Conservation (phyloP, 768 basidiomycete genomes). For the Leucosporidium yakuticum region DNA sequence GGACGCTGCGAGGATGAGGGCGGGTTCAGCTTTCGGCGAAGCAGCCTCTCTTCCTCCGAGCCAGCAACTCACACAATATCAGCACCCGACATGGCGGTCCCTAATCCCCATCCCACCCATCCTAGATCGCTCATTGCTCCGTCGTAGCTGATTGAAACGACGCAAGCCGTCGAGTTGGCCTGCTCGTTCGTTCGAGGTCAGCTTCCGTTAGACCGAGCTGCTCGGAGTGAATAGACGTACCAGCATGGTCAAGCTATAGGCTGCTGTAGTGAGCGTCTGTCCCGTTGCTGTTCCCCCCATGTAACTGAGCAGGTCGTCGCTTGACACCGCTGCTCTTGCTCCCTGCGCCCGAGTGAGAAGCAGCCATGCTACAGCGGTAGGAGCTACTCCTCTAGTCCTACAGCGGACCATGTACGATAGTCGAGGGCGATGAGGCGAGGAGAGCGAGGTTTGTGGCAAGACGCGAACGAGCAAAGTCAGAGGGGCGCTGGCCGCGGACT, state of each 20-base stretch:
- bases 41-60: background rate
- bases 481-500: background rate
- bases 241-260: constrained; percentile 12
- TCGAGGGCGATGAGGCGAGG: background rate
- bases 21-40: too few relatives aligned
- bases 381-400: background rate
- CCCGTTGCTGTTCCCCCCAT: constrained; percentile 20
- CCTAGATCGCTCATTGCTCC: background rate
- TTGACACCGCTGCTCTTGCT: background rate
- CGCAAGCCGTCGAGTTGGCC: constrained; percentile 7
- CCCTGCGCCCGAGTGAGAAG: background rate
- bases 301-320: constrained; percentile 14
- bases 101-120: constrained; percentile 8
- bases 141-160: constrained; percentile 4
- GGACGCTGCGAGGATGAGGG: constrained; percentile 4
- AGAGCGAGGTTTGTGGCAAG: background rate
- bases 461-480: background rate
- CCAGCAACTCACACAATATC: background rate
- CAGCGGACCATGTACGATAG: constrained; percentile 1
- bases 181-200: background rate
- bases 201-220: background rate
- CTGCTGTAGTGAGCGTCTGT: constrained; percentile 12
- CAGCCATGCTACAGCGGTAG: background rate
- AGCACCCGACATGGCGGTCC: constrained; percentile 21
- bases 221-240: background rate